phyloP scores from a whole-genome alignment of 495 filamentous ascomycete genomes.

The Talaromyces wortmannii region DNA sequence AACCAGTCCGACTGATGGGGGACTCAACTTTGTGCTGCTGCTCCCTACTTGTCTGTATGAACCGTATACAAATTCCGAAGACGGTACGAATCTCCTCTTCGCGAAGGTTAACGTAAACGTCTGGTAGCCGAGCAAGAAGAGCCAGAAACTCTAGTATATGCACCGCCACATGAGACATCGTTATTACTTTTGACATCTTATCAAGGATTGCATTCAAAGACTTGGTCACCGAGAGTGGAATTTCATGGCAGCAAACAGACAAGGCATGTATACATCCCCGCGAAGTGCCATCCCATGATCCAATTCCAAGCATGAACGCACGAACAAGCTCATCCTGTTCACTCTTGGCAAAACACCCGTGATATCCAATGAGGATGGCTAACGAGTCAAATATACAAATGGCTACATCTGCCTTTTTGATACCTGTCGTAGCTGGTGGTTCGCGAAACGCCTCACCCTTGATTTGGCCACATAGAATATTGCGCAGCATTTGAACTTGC shows the following conservation, averaged over 20 bases:
- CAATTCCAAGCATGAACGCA: constrained; percentile 74
- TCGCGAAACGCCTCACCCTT: constrained; percentile 67
- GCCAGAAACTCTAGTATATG: constrained; percentile 93
- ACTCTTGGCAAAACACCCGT: constrained; percentile 71
- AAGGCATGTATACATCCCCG: constrained; percentile 92
- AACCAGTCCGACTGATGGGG: constrained; percentile 18
- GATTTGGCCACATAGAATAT: constrained; percentile 72
- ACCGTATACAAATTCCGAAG: constrained; percentile 90
- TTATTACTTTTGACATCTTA: constrained; percentile 92
- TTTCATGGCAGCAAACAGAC: constrained; percentile 87
- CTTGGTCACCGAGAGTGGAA: constrained; percentile 76
- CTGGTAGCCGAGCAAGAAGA: constrained; percentile 75
- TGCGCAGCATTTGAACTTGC: constrained; percentile 72
- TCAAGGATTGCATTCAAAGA: constrained; percentile 75
- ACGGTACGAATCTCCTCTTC: constrained; percentile 86
- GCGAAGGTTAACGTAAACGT: constrained; percentile 78
- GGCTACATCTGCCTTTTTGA: constrained; percentile 83
- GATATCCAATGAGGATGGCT: constrained; percentile 80
- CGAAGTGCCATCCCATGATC: constrained; percentile 77
- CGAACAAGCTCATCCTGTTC: constrained; percentile 87
- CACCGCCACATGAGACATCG: constrained; percentile 80
- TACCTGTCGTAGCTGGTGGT: constrained; percentile 62
- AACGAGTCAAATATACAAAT: constrained; percentile 82
- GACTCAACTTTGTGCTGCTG: constrained; percentile 37
- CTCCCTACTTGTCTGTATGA: constrained; percentile 69